Evolutionary conservation across 192 early-diverging fungal species (phyloP), one percentile per base, ranked within the genome.

Genomic region (Rhizophagus prolifer): DNA sequence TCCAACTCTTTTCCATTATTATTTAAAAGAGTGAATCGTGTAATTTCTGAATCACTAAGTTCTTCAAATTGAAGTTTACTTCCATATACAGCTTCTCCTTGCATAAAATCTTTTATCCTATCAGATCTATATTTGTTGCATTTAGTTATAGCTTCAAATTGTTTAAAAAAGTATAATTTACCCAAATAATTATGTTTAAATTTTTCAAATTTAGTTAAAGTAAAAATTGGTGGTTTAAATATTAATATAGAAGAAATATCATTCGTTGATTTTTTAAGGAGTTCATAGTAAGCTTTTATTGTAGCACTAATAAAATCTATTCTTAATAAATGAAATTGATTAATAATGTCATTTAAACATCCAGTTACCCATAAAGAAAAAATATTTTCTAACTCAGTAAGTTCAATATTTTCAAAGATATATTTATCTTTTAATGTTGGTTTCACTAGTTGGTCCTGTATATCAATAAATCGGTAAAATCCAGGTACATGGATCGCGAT

Each of bases 161-260:
- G 72, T 41, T 80, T 80, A 44, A 80, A 76, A 54, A 76, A 80
- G 67, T 58, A 76, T 47, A 80, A 67, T 41, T 80, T 80, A 21
- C 73, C 72, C 47, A 80, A 64, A 58, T 75, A 76, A 13, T 63
- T 5, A 34, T 74, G 38, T 25, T 58, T 34, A 65, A 80, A 80
- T 1, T n/a, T 7, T 23, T 34, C 38, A 16, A 67, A 70, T 9
- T 31, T 16, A 9, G 38, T 31, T 16, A 80, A 70, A 61, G 25
- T 41, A 25, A 80, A 66, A 10, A 5, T 14, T 6, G 46, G 72
- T 6, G 79, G 74, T 2, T 58, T 70, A 38, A 76, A 54, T n/a
- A 80, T 16, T 26, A 80, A 61, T n/a, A 58, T 65, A 9, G 34
- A 25, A 28, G 44, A 2, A 25, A 58, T 72, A n/a, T 50, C 50